phyloP scores from a whole-genome alignment of 2,329 filamentous ascomycete species.

The Pseudogymnoascus sp. region DNA sequence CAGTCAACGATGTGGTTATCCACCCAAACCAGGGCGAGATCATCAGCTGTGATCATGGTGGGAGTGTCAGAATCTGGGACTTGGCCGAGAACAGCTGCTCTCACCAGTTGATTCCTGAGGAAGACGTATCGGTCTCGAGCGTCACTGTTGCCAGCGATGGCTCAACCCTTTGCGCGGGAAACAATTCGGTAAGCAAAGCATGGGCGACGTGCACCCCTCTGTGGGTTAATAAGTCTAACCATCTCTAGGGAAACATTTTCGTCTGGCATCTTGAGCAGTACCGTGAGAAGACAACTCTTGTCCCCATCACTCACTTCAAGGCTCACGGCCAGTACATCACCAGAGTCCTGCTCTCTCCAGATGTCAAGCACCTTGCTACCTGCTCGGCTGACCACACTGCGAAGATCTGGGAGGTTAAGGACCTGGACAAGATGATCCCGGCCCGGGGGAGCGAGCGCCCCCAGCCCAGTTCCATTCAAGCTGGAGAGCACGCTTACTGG shows the following conservation, averaged over 20 bases:
- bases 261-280: constrained; percentile 87
- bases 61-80: constrained; percentile 94
- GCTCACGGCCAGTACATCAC: constrained; percentile 70
- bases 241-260: constrained; percentile 78
- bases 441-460: constrained; percentile 9
- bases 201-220: background rate
- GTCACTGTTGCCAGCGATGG: constrained; percentile 96
- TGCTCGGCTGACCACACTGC: constrained; percentile 75
- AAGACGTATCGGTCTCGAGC: constrained; percentile 87
- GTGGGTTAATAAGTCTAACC: constrained; percentile 15
- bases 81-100: constrained; percentile 94
- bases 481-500: constrained; percentile 64
- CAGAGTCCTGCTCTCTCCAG: constrained; percentile 65
- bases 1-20: constrained; percentile 98
- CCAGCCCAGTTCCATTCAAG: constrained; percentile 42
- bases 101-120: constrained; percentile 92
- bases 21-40: constrained; percentile 98
- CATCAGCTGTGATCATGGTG: constrained; percentile 88
- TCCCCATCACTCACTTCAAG: constrained; percentile 65
- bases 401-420: constrained; percentile 87
- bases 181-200: constrained; percentile 65
- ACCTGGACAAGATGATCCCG: constrained; percentile 49
- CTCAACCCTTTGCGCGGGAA: constrained; percentile 84
- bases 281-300: constrained; percentile 60
- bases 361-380: constrained; percentile 68